Evolutionary conservation across 768 basidiomycete species (phyloP).

Genomic region (Boletus rufocinnamomeus): DNA sequence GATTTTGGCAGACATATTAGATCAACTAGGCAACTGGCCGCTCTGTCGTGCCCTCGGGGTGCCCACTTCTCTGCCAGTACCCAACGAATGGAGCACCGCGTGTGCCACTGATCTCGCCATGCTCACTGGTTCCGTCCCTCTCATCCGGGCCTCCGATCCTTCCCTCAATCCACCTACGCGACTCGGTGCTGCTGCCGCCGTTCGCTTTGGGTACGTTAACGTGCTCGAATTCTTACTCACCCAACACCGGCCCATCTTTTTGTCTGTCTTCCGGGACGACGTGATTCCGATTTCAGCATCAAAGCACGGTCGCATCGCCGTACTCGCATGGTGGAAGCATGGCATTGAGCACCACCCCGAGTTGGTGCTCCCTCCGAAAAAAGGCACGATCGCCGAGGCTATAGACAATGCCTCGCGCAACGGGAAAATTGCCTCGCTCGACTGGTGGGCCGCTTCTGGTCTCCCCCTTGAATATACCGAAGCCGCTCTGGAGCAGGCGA

Average conservation of each 20-base stretch:
- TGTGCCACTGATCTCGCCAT: conserved; percentile 71
- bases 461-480: conserved; percentile 75
- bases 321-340: conserved; percentile 84
- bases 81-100: conserved; percentile 72
- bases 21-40: conserved; percentile 83
- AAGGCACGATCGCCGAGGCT: conserved; percentile 61
- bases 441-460: conserved; percentile 79
- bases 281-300: conserved; percentile 80
- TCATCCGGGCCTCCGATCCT: conserved; percentile 63
- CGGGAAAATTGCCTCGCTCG: conserved; percentile 71
- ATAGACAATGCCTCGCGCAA: conserved; percentile 79
- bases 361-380: conserved; percentile 55
- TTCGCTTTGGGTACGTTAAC: conserved; percentile 75
- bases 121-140: conserved; percentile 59
- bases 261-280: conserved; percentile 62
- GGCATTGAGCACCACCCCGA: conserved; percentile 61
- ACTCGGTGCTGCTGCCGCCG: conserved; percentile 62
- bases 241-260: conserved; percentile 64
- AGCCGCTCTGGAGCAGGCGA: conserved; percentile 76
- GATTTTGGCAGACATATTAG: conserved; percentile 73
- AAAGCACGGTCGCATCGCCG: conserved; percentile 65
- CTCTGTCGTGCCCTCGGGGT: conserved; percentile 75
- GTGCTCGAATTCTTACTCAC: conserved; percentile 75
- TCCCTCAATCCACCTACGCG: conserved; percentile 61
- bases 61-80: conserved; percentile 65